Conservation (phyloP, 768 basidiomycete genomes). For the Mycena galopus region DNA sequence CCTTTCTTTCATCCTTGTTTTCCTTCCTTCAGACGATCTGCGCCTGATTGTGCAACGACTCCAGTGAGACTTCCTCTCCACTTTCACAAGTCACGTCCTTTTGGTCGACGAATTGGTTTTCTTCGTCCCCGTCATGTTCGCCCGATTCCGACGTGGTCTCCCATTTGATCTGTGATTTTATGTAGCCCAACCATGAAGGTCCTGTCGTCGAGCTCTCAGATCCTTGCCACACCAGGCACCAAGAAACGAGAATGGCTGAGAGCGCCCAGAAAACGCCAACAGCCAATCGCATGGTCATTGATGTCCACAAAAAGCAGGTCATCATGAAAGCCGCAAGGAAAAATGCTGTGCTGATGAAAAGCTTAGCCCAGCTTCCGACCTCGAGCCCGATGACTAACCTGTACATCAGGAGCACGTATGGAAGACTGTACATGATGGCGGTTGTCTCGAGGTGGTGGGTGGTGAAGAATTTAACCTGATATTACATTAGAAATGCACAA, state of each 20-base stretch:
- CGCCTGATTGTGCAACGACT: neutral
- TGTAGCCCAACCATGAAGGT: neutral
- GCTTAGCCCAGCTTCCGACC: neutral
- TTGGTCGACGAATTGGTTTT: neutral
- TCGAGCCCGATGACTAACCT: conserved; percentile 42
- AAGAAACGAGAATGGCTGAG: conserved; percentile 41
- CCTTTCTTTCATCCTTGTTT: too few species aligned
- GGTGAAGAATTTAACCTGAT: conserved; percentile 42
- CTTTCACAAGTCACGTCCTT: neutral
- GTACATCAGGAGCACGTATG: conserved; percentile 57
- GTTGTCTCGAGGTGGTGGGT: conserved; percentile 47
- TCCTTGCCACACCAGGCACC: conserved; percentile 39
- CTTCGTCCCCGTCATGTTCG: neutral
- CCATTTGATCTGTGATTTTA: neutral
- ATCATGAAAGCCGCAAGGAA: conserved; percentile 49
- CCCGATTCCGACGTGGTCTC: too few species aligned
- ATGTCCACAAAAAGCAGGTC: conserved; percentile 46
- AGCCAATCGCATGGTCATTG: conserved; percentile 41
- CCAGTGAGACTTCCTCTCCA: neutral
- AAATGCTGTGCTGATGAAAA: conserved; percentile 45
- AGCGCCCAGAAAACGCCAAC: conserved; percentile 42
- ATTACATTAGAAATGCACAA: neutral
- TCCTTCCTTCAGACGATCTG: conserved; percentile 5
- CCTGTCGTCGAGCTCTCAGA: neutral
- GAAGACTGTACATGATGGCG: conserved; percentile 55